These are phyloP conservation scores for Fusarium sp. DNA, from an alignment of 2,329 filamentous ascomycete species.

Conservation along the genomic window DNA sequence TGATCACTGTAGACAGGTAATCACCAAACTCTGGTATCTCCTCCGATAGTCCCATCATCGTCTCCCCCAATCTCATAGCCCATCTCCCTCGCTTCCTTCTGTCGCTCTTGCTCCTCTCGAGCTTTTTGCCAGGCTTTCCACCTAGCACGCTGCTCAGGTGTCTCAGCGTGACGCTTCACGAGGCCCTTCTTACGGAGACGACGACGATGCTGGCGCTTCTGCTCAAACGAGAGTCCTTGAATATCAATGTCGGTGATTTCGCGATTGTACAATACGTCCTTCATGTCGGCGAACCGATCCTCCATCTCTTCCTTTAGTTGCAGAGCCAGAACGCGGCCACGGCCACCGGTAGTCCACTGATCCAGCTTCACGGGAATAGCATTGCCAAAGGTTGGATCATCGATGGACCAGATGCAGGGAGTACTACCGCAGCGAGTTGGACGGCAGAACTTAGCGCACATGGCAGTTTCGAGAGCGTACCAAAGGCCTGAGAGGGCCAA, in stretches of 20 bases:
- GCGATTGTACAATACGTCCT: slow-evolving; percentile 58
- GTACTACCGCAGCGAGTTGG: slow-evolving; percentile 60
- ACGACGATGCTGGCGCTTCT: slow-evolving; percentile 61
- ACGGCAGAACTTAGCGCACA: slow-evolving; percentile 66
- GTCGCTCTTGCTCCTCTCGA: slow-evolving; percentile 54
- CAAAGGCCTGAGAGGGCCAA: slow-evolving; percentile 60
- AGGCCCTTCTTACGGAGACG: slow-evolving; percentile 62
- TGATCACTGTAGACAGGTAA: not conserved
- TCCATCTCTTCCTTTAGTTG: slow-evolving; percentile 55
- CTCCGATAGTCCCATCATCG: slow-evolving; percentile 46
- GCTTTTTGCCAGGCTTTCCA: slow-evolving; percentile 59
- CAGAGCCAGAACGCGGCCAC: slow-evolving; percentile 55
- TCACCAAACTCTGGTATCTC: slow-evolving; percentile 46
- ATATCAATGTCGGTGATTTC: slow-evolving; percentile 59
- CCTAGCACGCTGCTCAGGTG: slow-evolving; percentile 55
- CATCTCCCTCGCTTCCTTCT: slow-evolving; percentile 53
- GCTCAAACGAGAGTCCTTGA: slow-evolving; percentile 56
- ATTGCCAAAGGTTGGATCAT: slow-evolving; percentile 70
- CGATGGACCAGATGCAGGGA: slow-evolving; percentile 65
- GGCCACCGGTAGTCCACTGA: slow-evolving; percentile 67
- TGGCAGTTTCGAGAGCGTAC: slow-evolving; percentile 64
- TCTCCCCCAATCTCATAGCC: slow-evolving; percentile 51
- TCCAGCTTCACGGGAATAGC: slow-evolving; percentile 72
- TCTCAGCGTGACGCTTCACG: slow-evolving; percentile 48
- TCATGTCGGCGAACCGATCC: slow-evolving; percentile 61